A percentile compares a stretch with the other conserved stretches of the same genome.
Evolutionary conservation across 208 protist genomes (phyloP).

Genomic region (Naegleria fowleri): DNA sequence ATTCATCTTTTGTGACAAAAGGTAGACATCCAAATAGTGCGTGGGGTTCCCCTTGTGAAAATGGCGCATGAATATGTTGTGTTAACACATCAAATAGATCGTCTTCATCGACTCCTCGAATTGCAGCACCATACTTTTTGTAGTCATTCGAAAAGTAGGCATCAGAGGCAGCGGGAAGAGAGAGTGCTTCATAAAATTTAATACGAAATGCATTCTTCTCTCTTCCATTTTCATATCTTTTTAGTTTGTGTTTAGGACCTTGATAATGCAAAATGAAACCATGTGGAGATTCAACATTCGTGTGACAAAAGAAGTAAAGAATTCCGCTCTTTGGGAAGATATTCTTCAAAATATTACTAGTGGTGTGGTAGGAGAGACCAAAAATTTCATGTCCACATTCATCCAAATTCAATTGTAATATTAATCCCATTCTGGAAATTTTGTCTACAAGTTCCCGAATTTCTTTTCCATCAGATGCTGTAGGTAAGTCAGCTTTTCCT

Average conservation of each 20-base stretch:
- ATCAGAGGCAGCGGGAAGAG: not conserved
- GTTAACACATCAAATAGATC: not conserved
- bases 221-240: not conserved
- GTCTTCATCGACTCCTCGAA: not conserved
- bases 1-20: not conserved
- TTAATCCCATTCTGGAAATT: not conserved
- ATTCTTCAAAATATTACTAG: not conserved
- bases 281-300: not conserved
- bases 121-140: not conserved
- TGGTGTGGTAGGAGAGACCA: not conserved
- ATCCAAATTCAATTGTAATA: not conserved
- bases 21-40: not conserved
- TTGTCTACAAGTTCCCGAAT: not conserved
- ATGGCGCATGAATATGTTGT: not conserved
- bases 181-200: not conserved
- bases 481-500: not conserved
- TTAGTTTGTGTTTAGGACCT: not conserved
- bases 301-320: not conserved
- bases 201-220: not conserved
- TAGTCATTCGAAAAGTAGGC: not conserved
- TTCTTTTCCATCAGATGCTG: not conserved
- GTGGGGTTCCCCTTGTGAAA: not conserved
- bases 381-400: not conserved
- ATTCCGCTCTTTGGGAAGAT: not conserved
- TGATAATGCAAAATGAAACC: not conserved